A percentile compares a stretch with the other conserved stretches of the same genome.
Conservation (phyloP, 192 early-diverging fungal genomes). For the Backusella liffmaniae region DNA sequence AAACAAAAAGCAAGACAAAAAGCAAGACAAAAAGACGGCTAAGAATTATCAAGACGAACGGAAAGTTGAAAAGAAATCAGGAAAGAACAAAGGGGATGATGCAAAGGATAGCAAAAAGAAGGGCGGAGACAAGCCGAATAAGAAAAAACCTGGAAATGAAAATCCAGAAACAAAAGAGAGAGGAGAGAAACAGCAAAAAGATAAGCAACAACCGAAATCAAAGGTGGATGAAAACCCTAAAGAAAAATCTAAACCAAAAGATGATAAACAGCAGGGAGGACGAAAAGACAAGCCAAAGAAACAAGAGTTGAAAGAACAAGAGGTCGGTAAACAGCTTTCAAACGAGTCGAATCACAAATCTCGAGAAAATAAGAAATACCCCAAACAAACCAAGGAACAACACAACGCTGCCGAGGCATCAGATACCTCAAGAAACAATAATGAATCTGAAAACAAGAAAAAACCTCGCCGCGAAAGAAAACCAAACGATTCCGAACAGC, state of each 20-base stretch:
- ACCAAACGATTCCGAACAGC: background rate
- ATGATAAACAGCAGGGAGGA: background rate
- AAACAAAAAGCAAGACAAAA: background rate
- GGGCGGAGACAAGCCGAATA: background rate
- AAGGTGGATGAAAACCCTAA: background rate
- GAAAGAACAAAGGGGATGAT: background rate
- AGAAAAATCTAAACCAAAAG: background rate
- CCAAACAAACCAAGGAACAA: background rate
- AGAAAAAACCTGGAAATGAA: background rate
- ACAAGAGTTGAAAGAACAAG: background rate
- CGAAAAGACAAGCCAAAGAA: background rate
- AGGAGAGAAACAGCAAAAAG: background rate
- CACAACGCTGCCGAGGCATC: background rate
- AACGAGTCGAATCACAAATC: background rate
- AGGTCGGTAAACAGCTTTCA: background rate
- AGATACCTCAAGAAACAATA: background rate
- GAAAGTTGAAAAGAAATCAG: background rate
- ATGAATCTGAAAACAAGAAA: background rate
- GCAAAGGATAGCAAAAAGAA: background rate
- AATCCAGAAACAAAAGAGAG: background rate
- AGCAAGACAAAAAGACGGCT: background rate
- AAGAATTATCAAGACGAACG: background rate
- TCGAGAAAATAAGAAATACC: background rate
- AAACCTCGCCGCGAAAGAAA: background rate
- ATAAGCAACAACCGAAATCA: background rate